Base-by-base conservation (phyloP, 2,329 filamentous ascomycete genomes). In the Aspergillus bombycis region DNA sequence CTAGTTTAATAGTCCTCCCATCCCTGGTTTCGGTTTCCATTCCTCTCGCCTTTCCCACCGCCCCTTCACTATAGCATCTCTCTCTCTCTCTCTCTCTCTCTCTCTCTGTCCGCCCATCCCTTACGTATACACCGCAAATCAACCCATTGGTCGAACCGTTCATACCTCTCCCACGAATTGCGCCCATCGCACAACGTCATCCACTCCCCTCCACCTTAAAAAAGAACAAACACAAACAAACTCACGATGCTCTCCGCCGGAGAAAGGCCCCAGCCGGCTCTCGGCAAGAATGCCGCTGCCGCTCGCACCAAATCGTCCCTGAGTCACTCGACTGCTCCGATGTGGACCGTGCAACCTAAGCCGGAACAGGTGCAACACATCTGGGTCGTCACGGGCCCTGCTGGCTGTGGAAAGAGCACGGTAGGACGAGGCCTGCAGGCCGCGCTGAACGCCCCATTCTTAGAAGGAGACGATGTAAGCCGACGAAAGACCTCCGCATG, bases 321-420 rank as follows among this genome's bases (percentile, higher is more conserved):
- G 52, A 60, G 65, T 41, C 63, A 61, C n/a, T 66, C 64, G 14
- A 53, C 66, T 46, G 50, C 69, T 43, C 58, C 68, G 56, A 65
- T 68, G 65, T 63, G 57, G 61, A 57, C 67, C 38, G 58, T 62
- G 34, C 64, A 66, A 67, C 61, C 55, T 23, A 58, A 58, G 26
- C 4, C 60, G 10, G 54, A 61, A 9, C 62, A 55, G 45, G 53
- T 78, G 46, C 88, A 89, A 72, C 91, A 93, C 77, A 92, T 94
- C 74, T 94, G 90, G 90, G 84, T 94, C 63, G 87, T 94, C 58
- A 93, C 90, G 1, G 91, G 91, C 32, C 91, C 91, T 58, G 91
- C 91, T 50, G 91, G 91, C 32, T 92, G 89, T 73, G 91, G 91
- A 63, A 94, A 94, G 82, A 91, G 87, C 62, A 93, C 91, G 0